Conservation (phyloP, 306 rosid species). For the Acmispon strigosus region DNA sequence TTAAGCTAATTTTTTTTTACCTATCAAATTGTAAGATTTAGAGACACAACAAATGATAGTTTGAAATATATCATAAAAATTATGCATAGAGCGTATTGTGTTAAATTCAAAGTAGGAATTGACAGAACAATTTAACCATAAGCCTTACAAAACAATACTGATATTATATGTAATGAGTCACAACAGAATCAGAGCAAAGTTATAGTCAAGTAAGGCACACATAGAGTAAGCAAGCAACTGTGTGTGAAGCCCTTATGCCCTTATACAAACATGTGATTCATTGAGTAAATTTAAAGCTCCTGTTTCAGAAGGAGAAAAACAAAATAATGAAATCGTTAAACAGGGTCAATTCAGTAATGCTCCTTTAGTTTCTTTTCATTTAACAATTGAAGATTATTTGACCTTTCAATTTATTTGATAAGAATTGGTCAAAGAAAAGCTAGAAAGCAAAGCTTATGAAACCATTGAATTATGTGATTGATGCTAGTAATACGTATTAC, state of each 20-base stretch:
- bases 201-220: no score
- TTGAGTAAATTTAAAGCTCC: background rate
- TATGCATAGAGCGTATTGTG: no score
- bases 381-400: background rate
- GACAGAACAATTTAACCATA: no score
- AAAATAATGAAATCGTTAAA: background rate
- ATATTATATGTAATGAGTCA: no score
- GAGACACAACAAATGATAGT: no score
- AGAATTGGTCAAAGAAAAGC: background rate
- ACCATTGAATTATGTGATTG: background rate
- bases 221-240: background rate
- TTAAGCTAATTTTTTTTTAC: no score
- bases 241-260: background rate
- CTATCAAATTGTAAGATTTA: no score
- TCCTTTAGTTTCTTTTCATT: background rate
- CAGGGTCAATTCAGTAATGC: background rate
- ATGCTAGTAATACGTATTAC: background rate
- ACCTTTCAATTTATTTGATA: background rate
- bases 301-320: background rate
- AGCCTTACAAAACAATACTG: no score
- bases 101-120: no score
- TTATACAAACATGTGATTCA: no score
- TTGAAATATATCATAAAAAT: no score
- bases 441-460: background rate
- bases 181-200: no score